phyloP scores from a whole-genome alignment of 352 stramenopile species.

The Phytophthora melonis region DNA sequence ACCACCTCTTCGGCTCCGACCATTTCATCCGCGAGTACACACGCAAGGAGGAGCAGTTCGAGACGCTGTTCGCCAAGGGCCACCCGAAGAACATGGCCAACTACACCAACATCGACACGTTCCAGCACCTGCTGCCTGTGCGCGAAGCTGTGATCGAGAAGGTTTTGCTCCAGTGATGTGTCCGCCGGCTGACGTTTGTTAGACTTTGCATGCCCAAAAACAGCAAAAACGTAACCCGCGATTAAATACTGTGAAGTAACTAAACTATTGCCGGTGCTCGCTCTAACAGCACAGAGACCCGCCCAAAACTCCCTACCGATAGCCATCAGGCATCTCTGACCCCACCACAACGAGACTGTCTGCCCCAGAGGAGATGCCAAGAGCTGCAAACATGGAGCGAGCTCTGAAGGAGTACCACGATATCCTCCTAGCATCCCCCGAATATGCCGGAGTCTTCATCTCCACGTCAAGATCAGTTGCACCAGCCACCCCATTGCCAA shows the following conservation, averaged over 20 bases:
- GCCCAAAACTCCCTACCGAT: conserved; percentile 38
- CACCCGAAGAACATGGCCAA: conserved; percentile 80
- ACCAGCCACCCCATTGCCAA: conserved; percentile 1
- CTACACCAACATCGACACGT: conserved; percentile 88
- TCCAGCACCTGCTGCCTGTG: conserved; percentile 76
- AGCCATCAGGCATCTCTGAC: conserved; percentile 29
- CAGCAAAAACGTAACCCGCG: conserved; percentile 28
- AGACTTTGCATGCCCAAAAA: conserved; percentile 19
- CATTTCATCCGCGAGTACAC: conserved; percentile 85
- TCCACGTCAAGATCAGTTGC: conserved; percentile 14
- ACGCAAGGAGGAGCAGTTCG: conserved; percentile 80
- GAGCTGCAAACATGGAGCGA: conserved; percentile 45
- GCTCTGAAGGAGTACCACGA: conserved; percentile 38
- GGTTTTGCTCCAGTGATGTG: conserved; percentile 56
- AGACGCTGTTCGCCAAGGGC: conserved; percentile 69
- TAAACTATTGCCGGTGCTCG: not conserved
- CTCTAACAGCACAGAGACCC: not conserved
- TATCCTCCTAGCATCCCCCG: conserved; percentile 3
- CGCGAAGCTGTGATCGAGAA: conserved; percentile 72
- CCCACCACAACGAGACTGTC: conserved; percentile 50
- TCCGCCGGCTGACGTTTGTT: not conserved
- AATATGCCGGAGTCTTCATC: conserved; percentile 28
- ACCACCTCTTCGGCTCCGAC: conserved; percentile 81
- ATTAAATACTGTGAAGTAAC: conserved; percentile 39
- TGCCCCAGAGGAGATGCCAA: conserved; percentile 37